Evolutionary conservation across 2,329 filamentous ascomycete species (phyloP).

Genomic region (Furcasterigmium sp.): DNA sequence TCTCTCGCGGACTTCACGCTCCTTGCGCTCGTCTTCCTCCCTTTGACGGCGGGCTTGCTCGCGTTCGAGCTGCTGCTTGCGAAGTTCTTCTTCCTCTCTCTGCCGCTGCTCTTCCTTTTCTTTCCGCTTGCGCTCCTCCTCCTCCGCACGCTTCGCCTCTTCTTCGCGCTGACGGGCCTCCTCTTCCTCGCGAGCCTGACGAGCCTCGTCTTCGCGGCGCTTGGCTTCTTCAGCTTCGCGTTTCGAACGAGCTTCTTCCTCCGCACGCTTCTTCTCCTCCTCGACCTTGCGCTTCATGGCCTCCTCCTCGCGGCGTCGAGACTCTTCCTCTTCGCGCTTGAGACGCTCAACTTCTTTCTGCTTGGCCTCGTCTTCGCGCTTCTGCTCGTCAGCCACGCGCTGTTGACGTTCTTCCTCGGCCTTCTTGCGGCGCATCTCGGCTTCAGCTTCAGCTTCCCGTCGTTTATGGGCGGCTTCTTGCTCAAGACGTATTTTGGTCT

Average conservation of each 20-base stretch:
- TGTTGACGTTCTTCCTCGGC: constrained; percentile 12
- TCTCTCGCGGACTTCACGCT: constrained; percentile 42
- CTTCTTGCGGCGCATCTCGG: constrained; percentile 23
- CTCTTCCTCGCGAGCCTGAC: constrained; percentile 16
- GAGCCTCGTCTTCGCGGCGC: constrained; percentile 12
- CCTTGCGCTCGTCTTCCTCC: constrained; percentile 47
- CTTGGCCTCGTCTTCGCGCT: constrained; percentile 30
- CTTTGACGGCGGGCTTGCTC: constrained; percentile 43
- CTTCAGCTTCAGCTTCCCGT: constrained; percentile 29
- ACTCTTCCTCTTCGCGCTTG: constrained; percentile 16
- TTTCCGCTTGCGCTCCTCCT: constrained; percentile 29
- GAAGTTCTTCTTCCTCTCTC: constrained; percentile 42
- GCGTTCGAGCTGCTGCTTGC: constrained; percentile 37
- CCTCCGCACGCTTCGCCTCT: constrained; percentile 30
- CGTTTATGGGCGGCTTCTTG: constrained; percentile 16
- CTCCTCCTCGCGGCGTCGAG: constrained; percentile 25
- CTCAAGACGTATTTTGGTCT: constrained; percentile 13
- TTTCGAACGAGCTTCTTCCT: constrained; percentile 1
- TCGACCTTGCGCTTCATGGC: constrained; percentile 18
- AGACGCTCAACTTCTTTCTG: constrained; percentile 14
- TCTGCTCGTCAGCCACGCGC: constrained; percentile 23
- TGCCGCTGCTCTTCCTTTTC: constrained; percentile 30
- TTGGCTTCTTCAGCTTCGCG: constrained; percentile 16
- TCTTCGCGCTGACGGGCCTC: constrained; percentile 26
- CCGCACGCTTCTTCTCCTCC: constrained; percentile 14